A percentile compares a stretch with the other conserved stretches of the same genome.
Evolutionary conservation across 2,329 filamentous ascomycete species (phyloP).

Genomic region (Intubia oerlemansii): DNA sequence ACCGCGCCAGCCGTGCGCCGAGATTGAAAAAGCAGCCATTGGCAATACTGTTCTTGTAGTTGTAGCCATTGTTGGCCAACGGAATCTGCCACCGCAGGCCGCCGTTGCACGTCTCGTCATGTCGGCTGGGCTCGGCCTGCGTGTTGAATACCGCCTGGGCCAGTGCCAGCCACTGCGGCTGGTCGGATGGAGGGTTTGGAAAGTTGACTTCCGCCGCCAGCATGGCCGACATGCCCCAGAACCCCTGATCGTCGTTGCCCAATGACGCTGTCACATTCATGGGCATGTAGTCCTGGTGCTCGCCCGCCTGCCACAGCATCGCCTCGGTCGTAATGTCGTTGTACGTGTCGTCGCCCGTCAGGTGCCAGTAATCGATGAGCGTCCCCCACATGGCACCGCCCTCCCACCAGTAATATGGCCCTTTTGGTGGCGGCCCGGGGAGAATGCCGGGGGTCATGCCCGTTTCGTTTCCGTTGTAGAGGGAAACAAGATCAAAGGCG

Average conservation of each 20-base stretch:
- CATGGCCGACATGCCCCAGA: slow-evolving; percentile 35
- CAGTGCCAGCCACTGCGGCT: slow-evolving; percentile 28
- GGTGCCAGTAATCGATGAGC: slow-evolving; percentile 18
- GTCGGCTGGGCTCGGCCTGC: slow-evolving; percentile 25
- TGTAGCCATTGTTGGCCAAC: slow-evolving; percentile 38
- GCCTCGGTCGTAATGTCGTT: slow-evolving; percentile 24
- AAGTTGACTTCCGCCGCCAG: slow-evolving; percentile 32
- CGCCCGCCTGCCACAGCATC: slow-evolving; percentile 23
- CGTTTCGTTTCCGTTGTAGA: slow-evolving; percentile 13
- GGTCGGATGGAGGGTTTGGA: slow-evolving; percentile 18
- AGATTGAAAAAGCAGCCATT: slow-evolving; percentile 28
- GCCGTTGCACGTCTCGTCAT: slow-evolving; percentile 31
- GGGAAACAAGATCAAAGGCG: slow-evolving; percentile 12
- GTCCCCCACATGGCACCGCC: slow-evolving; percentile 12
- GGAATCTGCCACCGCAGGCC: slow-evolving; percentile 49
- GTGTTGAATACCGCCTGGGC: slow-evolving; percentile 36
- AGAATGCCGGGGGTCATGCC: slow-evolving; percentile 12
- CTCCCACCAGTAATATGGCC: slow-evolving; percentile 15
- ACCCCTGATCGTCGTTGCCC: slow-evolving; percentile 38
- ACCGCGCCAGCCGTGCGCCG: slow-evolving; percentile 36
- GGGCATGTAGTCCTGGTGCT: slow-evolving; percentile 26
- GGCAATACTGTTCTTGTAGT: slow-evolving; percentile 35
- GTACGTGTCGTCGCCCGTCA: slow-evolving; percentile 25
- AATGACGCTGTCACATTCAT: slow-evolving; percentile 18
- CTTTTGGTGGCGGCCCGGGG: slow-evolving; percentile 11